Base-by-base conservation (phyloP, 2,329 filamentous ascomycete species). In the Neofusicoccum cordaticola region DNA sequence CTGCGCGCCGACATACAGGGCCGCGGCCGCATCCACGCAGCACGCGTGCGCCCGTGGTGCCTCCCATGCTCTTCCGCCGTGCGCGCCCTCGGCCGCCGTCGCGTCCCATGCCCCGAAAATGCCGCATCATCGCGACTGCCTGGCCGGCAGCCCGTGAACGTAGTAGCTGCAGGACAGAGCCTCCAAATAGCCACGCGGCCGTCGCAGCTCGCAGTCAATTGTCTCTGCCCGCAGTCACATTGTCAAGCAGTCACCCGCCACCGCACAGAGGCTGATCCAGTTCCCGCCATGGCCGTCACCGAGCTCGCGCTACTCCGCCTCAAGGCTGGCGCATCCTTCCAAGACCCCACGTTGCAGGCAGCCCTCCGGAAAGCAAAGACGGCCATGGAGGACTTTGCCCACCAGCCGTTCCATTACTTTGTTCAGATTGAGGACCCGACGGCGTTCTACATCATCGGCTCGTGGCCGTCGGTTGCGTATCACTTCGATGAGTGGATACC, bases 251-350 rank as follows among this genome's bases (percentile, higher is more conserved):
- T 27, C 22, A 60, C 52, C 41, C 22, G 42, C 27, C 39, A 50
- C 22, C 11, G n/a, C 62, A 42, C 34, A 17, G 11, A 62, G 12
- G 17, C n/a, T 41, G 27, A 27, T 7, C 52, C 19, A 22, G 9
- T 19, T n/a, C 34, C 11, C 22, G 3, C 62, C 15, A 80, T 80
- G 77, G 34, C 75, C 15, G 71, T 80, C 61, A 82, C 80, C n/a
- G 80, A 83, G 69, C 67, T 83, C 44, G 81, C 80, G 2, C 75
- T 80, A 41, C 73, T 82, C 5, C 76, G 72, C 19, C 70, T 82
- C 35, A 72, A 71, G 13, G 67, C 70, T 35, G 67, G 68, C 41
- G 69, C 68, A 44, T 67, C 69, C 17, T 27, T 68, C 48, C 45
- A 68, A 3, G 66, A 72, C 9, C 44, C 71, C 17, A 56, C 66